phyloP scores from a whole-genome alignment of 495 filamentous ascomycete genomes.

The Achaetomiella virescens region DNA sequence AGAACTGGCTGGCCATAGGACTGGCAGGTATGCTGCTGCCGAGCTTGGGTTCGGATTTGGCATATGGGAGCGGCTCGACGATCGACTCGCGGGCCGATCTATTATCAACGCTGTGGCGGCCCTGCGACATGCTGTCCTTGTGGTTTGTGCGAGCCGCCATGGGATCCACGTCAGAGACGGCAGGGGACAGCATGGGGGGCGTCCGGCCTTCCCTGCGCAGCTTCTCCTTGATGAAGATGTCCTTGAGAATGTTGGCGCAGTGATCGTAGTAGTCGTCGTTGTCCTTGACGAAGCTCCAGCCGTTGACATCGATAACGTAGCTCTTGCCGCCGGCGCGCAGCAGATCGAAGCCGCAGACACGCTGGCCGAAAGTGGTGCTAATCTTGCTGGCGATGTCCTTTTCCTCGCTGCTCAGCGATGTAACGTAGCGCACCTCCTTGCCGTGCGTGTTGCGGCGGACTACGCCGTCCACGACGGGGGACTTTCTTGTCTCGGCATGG shows the following conservation, averaged over 20 bases:
- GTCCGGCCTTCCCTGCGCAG: constrained; percentile 40
- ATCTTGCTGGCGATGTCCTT: constrained; percentile 82
- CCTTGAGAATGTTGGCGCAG: constrained; percentile 73
- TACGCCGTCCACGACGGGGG: constrained; percentile 91
- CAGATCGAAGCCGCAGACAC: constrained; percentile 95
- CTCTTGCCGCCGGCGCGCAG: constrained; percentile 81
- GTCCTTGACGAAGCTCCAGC: constrained; percentile 99
- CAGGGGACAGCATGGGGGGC: constrained; percentile 39
- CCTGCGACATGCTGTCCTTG: constrained; percentile 26
- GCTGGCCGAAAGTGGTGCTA: constrained; percentile 84
- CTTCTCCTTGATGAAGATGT: constrained; percentile 78
- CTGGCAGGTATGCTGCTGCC: constrained; percentile 31
- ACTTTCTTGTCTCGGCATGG: constrained; percentile 94
- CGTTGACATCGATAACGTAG: constrained; percentile 98
- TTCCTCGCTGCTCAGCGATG: constrained; percentile 73
- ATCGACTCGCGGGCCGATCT: constrained; percentile 12
- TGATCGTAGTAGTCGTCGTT: constrained; percentile 98
- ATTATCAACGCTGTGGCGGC: constrained; percentile 33
- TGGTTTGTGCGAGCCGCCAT: constrained; percentile 27
- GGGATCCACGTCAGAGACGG: constrained; percentile 40
- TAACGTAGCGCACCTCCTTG: constrained; percentile 95
- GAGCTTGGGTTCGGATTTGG: constrained; percentile 27
- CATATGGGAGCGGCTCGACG: constrained; percentile 6
- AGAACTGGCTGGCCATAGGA: constrained; percentile 29
- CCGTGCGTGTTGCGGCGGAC: constrained; percentile 94